Evolutionary conservation across 2,329 filamentous ascomycete genomes (phyloP), one percentile per base, ranked within the genome.

Genomic region (Passalora sequoiae): DNA sequence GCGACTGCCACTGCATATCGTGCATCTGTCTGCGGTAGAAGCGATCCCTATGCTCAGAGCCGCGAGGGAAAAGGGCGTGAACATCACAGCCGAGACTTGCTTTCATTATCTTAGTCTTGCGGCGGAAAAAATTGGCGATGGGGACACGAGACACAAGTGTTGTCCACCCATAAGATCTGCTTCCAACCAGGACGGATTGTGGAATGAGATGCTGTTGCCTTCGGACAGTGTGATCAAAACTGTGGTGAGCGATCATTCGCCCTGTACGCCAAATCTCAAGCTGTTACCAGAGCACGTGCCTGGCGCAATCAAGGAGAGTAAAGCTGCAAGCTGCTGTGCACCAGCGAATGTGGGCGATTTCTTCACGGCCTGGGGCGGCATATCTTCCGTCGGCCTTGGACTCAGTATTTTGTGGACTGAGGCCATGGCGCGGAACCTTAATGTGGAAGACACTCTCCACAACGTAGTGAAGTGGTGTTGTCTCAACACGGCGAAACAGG

Each of bases 331-430:
- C 15, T 59, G 64, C 4, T 61, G 62, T 17, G 64, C 69, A 7
- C 59, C 66, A 1, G 62, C 67, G 27, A 67, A 70, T 16, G 65
- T 67, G 17, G 92, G 92, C 27, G 87, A 97, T 69, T 97, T 98
- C 75, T 92, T 97, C 69, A 81, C 84, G 3, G 89, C 89, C 1
- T 98, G 92, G 92, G 92, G 92, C 41, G 92, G 92, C 10, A 95
- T 98, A 60, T 91, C 86, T 3, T 92, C 86, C 4, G 91, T 98
- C 13, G 92, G 92, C 0, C 78, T 98, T 1, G 92, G 92, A 1
- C 75, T 98, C 3, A 87, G 88, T 4, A 95, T 98, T 53, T 75
- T 98, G 4, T 84, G 89, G 80, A 89, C 87, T 0, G 81, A 88
- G 32, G 76, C 85, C 22, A 72, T 75, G 61, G 75, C 78, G 50